A percentile compares a stretch with the other conserved stretches of the same genome.
Evolutionary conservation across 192 early-diverging fungal genomes (phyloP).

Genomic region (Backusella westeae): DNA sequence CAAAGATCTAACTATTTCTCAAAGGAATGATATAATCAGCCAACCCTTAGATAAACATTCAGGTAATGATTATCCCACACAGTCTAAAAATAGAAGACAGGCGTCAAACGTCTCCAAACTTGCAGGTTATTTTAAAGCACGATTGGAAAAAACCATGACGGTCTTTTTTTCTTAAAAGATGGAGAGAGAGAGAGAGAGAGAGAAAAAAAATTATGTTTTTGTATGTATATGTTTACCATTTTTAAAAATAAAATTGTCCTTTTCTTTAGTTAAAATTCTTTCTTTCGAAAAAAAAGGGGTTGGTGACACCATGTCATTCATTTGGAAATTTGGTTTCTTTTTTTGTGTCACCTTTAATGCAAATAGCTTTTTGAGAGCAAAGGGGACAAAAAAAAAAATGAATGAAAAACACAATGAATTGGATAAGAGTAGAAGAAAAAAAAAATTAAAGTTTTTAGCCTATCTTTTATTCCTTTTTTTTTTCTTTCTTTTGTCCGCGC

Average conservation of each 20-base stretch:
- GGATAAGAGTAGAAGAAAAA: not conserved
- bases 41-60: not conserved
- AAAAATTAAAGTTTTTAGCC: not conserved
- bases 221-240: not conserved
- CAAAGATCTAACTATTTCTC: not conserved
- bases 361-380: not conserved
- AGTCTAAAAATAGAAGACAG: slow-evolving; percentile 1
- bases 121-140: not conserved
- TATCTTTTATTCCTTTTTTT: not conserved
- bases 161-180: not conserved
- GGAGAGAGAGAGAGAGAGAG: not conserved
- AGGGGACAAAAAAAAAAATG: not conserved
- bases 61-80: not conserved
- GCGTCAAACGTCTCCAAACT: not conserved
- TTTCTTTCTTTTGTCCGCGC: not conserved
- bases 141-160: not conserved
- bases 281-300: slow-evolving; percentile 1
- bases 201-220: not conserved
- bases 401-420: not conserved
- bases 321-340: not conserved
- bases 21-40: not conserved
- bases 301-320: not conserved
- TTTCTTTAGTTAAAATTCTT: not conserved
- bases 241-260: not conserved
- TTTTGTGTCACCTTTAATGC: not conserved